Conservation (phyloP, 257 asterid species). For the Cinchona pubescens region DNA sequence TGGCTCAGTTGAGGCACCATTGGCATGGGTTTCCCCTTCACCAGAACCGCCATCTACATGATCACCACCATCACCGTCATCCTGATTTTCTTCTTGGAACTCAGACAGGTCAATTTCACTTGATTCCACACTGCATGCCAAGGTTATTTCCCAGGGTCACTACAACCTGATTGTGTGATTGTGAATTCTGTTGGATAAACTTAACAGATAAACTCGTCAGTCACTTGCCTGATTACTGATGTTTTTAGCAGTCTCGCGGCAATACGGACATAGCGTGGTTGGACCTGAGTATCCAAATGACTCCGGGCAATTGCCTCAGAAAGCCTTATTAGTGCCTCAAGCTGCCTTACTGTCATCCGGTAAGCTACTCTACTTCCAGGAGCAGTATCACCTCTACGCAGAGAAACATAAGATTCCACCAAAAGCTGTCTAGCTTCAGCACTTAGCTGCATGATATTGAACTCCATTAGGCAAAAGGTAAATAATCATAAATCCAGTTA, state of each 20-base stretch:
- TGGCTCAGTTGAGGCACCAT: constrained; percentile 41
- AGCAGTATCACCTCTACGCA: constrained; percentile 83
- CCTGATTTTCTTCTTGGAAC: constrained; percentile 68
- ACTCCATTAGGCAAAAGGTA: constrained; percentile 20
- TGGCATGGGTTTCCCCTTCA: constrained; percentile 31
- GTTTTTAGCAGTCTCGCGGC: constrained; percentile 83
- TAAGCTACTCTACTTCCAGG: constrained; percentile 98
- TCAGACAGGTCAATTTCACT: constrained; percentile 92
- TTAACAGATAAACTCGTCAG: constrained; percentile 14
- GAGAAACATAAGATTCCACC: constrained; percentile 87
- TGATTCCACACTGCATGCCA: constrained; percentile 80
- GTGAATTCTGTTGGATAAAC: constrained; percentile 6
- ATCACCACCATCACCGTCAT: constrained; percentile 34
- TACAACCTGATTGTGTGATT: not conserved
- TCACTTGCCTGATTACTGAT: constrained; percentile 75
- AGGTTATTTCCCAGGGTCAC: constrained; percentile 8
- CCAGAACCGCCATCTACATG: constrained; percentile 38
- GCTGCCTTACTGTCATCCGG: constrained; percentile 98
- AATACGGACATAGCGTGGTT: constrained; percentile 61
- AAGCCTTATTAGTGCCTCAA: constrained; percentile 90
- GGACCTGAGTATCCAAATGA: constrained; percentile 79
- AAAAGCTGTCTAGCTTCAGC: constrained; percentile 72
- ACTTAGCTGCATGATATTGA: constrained; percentile 50
- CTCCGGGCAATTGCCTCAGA: constrained; percentile 95
- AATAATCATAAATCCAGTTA: not conserved